Evolutionary conservation across 495 filamentous ascomycete species (phyloP), one percentile per base, ranked within the genome.

Genomic region (Schizothecium vesticola): DNA sequence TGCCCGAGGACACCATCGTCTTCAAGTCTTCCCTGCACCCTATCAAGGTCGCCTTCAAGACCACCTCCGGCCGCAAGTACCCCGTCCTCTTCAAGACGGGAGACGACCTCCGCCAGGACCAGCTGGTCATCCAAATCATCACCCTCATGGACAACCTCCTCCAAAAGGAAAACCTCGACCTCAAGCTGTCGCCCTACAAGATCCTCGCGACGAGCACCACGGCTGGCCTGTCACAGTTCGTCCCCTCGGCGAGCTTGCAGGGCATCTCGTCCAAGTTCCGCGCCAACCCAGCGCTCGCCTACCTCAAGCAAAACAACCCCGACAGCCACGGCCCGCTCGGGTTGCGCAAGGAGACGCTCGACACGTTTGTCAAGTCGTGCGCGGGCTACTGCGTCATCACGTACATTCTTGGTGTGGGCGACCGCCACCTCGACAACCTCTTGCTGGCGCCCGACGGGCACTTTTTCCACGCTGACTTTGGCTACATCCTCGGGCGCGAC

Each of bases 371-470:
- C 77, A 97, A 93, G 74, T 96, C 92, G 21, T 97, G 95, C 74
- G 95, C 95, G 2, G 95, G 95, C 25, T 99, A 99, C 79, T 97
- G 96, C 76, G 95, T 99, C 22, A 97, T 99, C 74, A 99, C 95
- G 0, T 99, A 98, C 79, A 89, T 99, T 43, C 88, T 99, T n/a
- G 95, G 95, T 29, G 95, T 99, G 28, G 95, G 95, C 56, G 95
- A 99, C 75, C 89, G 95, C 0, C 95, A 99, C 78, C 85, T 98
- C 12, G 95, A 99, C 75, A 99, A 99, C 76, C 86, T 99, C 7
- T 89, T 98, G 36, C 86, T 99, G 10, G 85, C 93, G 0, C 94
- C 96, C 13, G 89, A 92, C 72, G 95, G 91, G 5, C 92, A 94
- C 75, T 99, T 99, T 81, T 98, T 99, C 86, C 95, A 99, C 78